These are phyloP conservation scores for Termitomyces eurrhizus DNA, from an alignment of 768 basidiomycete genomes.

Conservation along the genomic window DNA sequence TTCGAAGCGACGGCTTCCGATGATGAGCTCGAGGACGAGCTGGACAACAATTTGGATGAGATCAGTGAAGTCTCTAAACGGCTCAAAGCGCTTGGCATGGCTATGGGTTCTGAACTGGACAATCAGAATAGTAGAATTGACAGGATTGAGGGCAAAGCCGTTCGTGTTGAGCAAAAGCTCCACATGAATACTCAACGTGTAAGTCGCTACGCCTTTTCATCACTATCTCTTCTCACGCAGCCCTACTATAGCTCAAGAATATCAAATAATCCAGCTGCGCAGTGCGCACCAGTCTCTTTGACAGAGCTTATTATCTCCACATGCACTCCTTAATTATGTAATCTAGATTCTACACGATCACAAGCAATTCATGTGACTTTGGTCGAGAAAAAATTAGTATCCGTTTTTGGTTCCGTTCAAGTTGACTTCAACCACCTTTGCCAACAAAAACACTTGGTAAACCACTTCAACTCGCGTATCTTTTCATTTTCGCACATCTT, in stretches of 20 bases:
- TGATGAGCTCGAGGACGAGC: slow-evolving; percentile 91
- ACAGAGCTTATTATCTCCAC: not conserved
- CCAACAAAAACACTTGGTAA: not conserved
- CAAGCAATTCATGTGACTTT: slow-evolving; percentile 18
- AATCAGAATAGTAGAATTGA: slow-evolving; percentile 80
- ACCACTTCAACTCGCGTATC: not conserved
- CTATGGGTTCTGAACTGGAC: slow-evolving; percentile 88
- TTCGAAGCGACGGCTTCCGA: slow-evolving; percentile 90
- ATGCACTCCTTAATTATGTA: not conserved
- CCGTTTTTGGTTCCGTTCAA: not conserved
- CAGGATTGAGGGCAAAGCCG: slow-evolving; percentile 75
- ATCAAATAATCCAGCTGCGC: slow-evolving; percentile 39
- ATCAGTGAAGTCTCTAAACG: slow-evolving; percentile 73
- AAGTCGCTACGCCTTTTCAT: slow-evolving; percentile 18
- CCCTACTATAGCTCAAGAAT: slow-evolving; percentile 47
- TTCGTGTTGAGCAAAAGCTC: slow-evolving; percentile 68
- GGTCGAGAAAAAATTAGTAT: not conserved
- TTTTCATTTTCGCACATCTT: not conserved
- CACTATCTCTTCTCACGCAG: slow-evolving; percentile 4
- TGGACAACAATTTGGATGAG: slow-evolving; percentile 90
- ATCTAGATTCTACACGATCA: slow-evolving; percentile 13
- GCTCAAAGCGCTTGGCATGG: slow-evolving; percentile 72
- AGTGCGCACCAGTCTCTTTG: not conserved
- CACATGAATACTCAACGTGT: slow-evolving; percentile 82
- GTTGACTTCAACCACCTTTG: not conserved